A percentile compares a stretch with the other conserved stretches of the same genome.
These are phyloP conservation scores for Dianthus caryophyllus DNA, from an alignment of 148 eudicot genomes.

Conservation along the genomic window DNA sequence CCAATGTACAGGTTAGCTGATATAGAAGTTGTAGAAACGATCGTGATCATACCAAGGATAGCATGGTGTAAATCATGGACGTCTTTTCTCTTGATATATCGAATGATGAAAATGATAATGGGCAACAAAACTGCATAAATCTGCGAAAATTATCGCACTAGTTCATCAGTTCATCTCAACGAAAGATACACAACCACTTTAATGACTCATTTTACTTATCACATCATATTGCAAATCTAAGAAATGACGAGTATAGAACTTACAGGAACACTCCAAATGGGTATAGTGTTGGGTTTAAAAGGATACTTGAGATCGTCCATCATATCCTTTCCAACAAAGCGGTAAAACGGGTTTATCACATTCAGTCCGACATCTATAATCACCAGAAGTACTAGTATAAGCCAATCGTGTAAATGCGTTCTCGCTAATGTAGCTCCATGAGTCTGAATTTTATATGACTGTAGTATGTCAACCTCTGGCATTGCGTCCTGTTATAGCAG, in stretches of 20 bases:
- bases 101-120: conserved; percentile 41
- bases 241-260: conserved; percentile 4
- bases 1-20: not conserved
- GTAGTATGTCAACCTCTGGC: conserved; percentile 34
- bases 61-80: conserved; percentile 84
- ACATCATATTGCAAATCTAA: too few species aligned
- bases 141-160: conserved; percentile 24
- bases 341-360: conserved; percentile 60
- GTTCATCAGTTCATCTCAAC: not conserved
- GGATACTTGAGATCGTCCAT: conserved; percentile 77
- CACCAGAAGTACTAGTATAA: conserved; percentile 51
- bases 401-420: conserved; percentile 75
- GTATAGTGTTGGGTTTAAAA: conserved; percentile 57
- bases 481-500: conserved; percentile 15
- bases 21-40: not conserved
- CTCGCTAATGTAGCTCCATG: conserved; percentile 62
- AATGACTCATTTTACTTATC: too few species aligned
- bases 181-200: too few species aligned
- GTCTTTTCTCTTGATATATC: conserved; percentile 51
- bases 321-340: conserved; percentile 79
- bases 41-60: conserved; percentile 45
- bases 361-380: conserved; percentile 38
- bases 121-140: conserved; percentile 63
- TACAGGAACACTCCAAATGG: conserved; percentile 82
- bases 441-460: conserved; percentile 46